phyloP scores from a whole-genome alignment of 2,329 filamentous ascomycete species.

The Ophiobolus disseminans region DNA sequence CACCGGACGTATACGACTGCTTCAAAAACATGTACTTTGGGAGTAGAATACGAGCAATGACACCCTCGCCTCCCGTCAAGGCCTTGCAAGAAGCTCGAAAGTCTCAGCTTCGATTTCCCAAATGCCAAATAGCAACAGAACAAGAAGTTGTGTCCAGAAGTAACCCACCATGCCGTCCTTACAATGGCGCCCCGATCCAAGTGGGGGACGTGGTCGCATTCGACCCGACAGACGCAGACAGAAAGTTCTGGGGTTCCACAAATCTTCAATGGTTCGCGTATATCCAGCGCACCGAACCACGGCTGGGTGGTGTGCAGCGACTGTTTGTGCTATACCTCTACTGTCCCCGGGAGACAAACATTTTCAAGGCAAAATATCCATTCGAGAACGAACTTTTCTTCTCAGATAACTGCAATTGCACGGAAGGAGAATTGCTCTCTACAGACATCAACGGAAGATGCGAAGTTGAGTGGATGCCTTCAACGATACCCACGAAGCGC shows the following conservation, averaged over 20 bases:
- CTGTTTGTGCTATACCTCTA: constrained; percentile 80
- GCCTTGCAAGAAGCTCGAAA: constrained; percentile 19
- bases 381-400: constrained; percentile 77
- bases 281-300: constrained; percentile 60
- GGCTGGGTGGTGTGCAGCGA: constrained; percentile 44
- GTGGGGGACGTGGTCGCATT: constrained; percentile 61
- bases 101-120: constrained; percentile 14
- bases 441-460: constrained; percentile 66
- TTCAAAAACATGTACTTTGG: constrained; percentile 71
- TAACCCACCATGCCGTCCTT: constrained; percentile 8
- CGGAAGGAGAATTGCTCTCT: constrained; percentile 58
- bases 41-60: constrained; percentile 53
- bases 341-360: constrained; percentile 72
- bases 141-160: too few relatives aligned
- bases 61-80: constrained; percentile 13
- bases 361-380: constrained; percentile 71
- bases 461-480: constrained; percentile 64
- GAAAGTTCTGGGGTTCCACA: constrained; percentile 62
- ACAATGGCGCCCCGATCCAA: constrained; percentile 28
- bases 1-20: constrained; percentile 69
- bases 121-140: too few relatives aligned
- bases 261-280: constrained; percentile 72
- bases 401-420: constrained; percentile 77
- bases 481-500: constrained; percentile 51
- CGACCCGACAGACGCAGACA: constrained; percentile 55